phyloP scores from a whole-genome alignment of 192 early-diverging fungal genomes.

The Gigaspora rosea region DNA sequence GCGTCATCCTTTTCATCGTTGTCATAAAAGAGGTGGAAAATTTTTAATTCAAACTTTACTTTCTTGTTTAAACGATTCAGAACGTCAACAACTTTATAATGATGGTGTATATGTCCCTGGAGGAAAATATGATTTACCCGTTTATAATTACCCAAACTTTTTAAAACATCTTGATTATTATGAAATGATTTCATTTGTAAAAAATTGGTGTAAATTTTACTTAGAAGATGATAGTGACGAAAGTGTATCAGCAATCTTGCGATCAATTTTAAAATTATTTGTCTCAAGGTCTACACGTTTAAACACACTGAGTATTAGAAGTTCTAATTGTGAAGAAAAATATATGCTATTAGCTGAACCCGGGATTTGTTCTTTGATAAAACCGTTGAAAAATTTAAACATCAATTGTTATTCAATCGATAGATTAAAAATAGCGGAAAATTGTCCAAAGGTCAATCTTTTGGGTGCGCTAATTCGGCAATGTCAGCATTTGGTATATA shows the following conservation, averaged over 20 bases:
- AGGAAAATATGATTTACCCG: neutral
- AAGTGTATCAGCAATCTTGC: neutral
- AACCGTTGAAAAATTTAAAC: neutral
- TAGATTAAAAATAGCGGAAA: too few species aligned
- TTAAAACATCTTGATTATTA: slow-evolving; percentile 20
- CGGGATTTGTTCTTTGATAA: neutral
- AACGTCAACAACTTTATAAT: neutral
- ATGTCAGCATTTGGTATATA: too few species aligned
- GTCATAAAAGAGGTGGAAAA: neutral
- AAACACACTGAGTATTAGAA: neutral
- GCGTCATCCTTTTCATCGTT: slow-evolving; percentile 7
- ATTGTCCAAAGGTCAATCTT: too few species aligned
- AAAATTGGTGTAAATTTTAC: neutral
- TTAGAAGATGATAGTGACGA: neutral
- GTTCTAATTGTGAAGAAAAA: neutral
- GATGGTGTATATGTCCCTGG: neutral
- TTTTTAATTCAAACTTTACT: slow-evolving; percentile 1
- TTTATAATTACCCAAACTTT: slow-evolving; percentile 9
- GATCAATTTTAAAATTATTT: slow-evolving; percentile 6
- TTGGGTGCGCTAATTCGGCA: too few species aligned
- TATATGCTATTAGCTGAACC: neutral
- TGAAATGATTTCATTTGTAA: slow-evolving; percentile 3
- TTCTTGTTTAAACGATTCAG: neutral
- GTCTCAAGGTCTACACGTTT: neutral
- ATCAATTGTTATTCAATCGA: neutral